A percentile compares a stretch with the other conserved stretches of the same genome.
phyloP scores from a whole-genome alignment of 2,329 filamentous ascomycete genomes.

The Neophaeococcomyces mojaviensis region DNA sequence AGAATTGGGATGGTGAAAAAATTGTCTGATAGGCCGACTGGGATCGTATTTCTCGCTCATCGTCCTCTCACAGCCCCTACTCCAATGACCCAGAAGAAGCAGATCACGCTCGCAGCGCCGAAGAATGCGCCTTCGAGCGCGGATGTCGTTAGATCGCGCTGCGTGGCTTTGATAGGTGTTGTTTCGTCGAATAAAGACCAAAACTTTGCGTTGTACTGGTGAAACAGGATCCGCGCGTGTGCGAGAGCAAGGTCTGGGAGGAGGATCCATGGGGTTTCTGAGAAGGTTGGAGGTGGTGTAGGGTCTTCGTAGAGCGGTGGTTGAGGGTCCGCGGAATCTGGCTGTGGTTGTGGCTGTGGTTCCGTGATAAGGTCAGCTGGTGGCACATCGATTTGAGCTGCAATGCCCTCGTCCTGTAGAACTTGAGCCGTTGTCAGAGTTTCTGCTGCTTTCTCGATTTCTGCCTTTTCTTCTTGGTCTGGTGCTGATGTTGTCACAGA shows the following conservation, averaged over 20 bases:
- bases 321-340: no score
- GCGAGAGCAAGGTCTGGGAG: constrained; percentile 18
- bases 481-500: neutral
- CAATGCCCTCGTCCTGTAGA: neutral
- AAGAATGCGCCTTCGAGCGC: constrained; percentile 59
- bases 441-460: neutral
- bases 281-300: constrained; percentile 5
- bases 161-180: constrained; percentile 50
- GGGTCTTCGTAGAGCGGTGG: neutral
- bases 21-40: neutral
- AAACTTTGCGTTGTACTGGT: constrained; percentile 44
- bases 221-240: constrained; percentile 26
- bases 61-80: constrained; percentile 2
- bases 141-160: constrained; percentile 63
- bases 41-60: neutral
- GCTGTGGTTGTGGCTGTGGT: no score
- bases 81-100: constrained; percentile 3
- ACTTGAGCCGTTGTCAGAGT: neutral
- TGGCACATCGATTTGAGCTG: neutral
- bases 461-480: neutral
- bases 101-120: constrained; percentile 45
- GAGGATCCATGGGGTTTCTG: constrained; percentile 10
- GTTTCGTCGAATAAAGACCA: constrained; percentile 60
- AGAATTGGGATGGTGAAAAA: neutral
- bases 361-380: neutral